Percentiles rank a stretch among this genome's conserved stretches.
These are phyloP conservation scores for Colletotrichum orbiculare DNA, from an alignment of 2,329 filamentous ascomycete species.

Conservation along the genomic window DNA sequence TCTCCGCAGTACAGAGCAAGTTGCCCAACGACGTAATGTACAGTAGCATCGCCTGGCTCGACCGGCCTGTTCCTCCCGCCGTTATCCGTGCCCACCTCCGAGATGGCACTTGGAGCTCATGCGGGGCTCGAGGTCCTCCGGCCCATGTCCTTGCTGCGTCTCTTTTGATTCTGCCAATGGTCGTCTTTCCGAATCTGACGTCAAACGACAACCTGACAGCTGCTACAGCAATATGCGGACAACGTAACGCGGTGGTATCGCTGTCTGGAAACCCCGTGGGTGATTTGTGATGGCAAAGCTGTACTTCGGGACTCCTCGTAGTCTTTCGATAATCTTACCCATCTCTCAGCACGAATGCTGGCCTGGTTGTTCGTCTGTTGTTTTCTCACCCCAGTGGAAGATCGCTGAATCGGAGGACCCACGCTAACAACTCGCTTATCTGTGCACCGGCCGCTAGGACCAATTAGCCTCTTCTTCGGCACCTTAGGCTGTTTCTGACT, in stretches of 20 bases:
- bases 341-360: neutral
- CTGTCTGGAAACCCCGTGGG: no score
- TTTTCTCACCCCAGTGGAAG: neutral
- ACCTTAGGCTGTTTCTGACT: neutral
- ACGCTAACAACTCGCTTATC: slow-evolving; percentile 34
- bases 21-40: neutral
- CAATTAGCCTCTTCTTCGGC: slow-evolving; percentile 14
- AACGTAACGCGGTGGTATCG: neutral
- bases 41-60: slow-evolving; percentile 30
- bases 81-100: slow-evolving; percentile 29
- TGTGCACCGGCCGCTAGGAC: slow-evolving; percentile 29
- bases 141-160: slow-evolving; percentile 30
- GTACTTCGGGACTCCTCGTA: no score
- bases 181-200: slow-evolving; percentile 7
- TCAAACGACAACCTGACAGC: slow-evolving; percentile 9
- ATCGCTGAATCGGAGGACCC: slow-evolving; percentile 7
- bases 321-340: no score
- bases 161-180: slow-evolving; percentile 2
- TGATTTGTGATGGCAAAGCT: no score
- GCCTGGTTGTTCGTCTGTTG: slow-evolving; percentile 18
- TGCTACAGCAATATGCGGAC: neutral
- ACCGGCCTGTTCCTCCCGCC: slow-evolving; percentile 28
- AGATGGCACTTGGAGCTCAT: slow-evolving; percentile 24
- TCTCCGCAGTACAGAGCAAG: no score
- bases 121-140: slow-evolving; percentile 26